Evolutionary conservation across 2,329 filamentous ascomycete genomes (phyloP).

Genomic region (Fusarium anguioides): DNA sequence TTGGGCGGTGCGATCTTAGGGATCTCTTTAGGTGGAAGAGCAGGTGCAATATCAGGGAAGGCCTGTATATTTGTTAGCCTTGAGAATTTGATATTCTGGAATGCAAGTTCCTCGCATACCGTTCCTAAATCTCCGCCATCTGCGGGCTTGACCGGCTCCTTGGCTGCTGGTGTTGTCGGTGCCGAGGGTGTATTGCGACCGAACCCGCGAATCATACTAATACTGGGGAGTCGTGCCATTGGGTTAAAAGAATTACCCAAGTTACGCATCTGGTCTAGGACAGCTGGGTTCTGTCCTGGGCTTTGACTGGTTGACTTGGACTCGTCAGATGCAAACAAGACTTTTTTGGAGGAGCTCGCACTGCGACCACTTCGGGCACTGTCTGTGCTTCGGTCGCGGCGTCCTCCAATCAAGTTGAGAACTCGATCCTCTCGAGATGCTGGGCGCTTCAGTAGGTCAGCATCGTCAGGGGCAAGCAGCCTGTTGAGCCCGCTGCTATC

Average conservation of each 20-base stretch:
- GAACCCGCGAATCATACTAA: constrained; percentile 80
- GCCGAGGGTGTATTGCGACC: constrained; percentile 64
- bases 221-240: constrained; percentile 79
- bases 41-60: constrained; percentile 68
- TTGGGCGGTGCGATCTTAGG: constrained; percentile 73
- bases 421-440: constrained; percentile 69
- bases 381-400: constrained; percentile 81
- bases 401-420: constrained; percentile 76
- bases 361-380: constrained; percentile 75
- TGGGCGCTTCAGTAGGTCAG: constrained; percentile 46
- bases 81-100: background rate
- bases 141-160: constrained; percentile 52
- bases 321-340: constrained; percentile 60
- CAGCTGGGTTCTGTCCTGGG: constrained; percentile 60
- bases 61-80: constrained; percentile 54
- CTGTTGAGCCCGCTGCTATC: constrained; percentile 69
- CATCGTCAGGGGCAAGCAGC: constrained; percentile 56
- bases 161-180: constrained; percentile 52
- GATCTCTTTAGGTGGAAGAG: constrained; percentile 64
- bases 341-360: constrained; percentile 68
- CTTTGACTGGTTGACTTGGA: constrained; percentile 35
- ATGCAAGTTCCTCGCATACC: constrained; percentile 54
- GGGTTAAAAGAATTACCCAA: constrained; percentile 85
- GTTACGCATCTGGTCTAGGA: constrained; percentile 83
- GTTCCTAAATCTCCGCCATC: constrained; percentile 68